phyloP scores from a whole-genome alignment of 257 asterid genomes.

The Fraxinus anomala region DNA sequence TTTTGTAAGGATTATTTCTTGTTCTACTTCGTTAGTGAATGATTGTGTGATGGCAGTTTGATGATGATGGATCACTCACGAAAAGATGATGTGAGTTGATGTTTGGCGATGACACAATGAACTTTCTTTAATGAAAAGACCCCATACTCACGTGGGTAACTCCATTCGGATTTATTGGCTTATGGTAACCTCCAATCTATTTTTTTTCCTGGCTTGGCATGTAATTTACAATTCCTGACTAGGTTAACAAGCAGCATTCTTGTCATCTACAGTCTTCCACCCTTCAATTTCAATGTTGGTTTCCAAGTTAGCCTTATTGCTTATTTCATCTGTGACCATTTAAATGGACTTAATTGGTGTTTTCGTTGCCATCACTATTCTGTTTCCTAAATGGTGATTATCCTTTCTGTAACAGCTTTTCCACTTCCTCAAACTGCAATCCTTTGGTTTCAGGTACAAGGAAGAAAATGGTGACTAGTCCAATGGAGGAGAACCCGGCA shows the following conservation, averaged over 20 bases:
- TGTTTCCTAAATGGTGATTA: conserved; percentile 47
- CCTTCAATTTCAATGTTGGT: background rate
- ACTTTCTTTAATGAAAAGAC: background rate
- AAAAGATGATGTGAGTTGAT: conserved; percentile 40
- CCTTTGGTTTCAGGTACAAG: conserved; percentile 73
- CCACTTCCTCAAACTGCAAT: conserved; percentile 61
- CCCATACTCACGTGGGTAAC: background rate
- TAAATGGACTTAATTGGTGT: background rate
- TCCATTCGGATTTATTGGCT: background rate
- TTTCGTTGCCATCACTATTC: conserved; percentile 15
- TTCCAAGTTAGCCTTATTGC: background rate
- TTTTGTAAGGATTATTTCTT: too few relatives aligned
- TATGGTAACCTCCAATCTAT: background rate
- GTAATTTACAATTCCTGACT: background rate
- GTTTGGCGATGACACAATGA: background rate
- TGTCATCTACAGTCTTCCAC: background rate
- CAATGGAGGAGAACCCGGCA: conserved; percentile 51
- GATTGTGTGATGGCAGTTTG: background rate
- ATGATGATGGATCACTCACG: conserved; percentile 35
- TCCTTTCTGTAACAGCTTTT: conserved; percentile 52
- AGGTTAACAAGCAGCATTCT: background rate
- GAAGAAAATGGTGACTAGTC: conserved; percentile 51
- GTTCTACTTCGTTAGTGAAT: background rate
- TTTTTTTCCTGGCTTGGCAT: background rate
- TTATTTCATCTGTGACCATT: background rate